A percentile compares a stretch with the other conserved stretches of the same genome.
These are phyloP conservation scores for Luffa acutangula DNA, from an alignment of 306 rosid species.

Conservation along the genomic window DNA sequence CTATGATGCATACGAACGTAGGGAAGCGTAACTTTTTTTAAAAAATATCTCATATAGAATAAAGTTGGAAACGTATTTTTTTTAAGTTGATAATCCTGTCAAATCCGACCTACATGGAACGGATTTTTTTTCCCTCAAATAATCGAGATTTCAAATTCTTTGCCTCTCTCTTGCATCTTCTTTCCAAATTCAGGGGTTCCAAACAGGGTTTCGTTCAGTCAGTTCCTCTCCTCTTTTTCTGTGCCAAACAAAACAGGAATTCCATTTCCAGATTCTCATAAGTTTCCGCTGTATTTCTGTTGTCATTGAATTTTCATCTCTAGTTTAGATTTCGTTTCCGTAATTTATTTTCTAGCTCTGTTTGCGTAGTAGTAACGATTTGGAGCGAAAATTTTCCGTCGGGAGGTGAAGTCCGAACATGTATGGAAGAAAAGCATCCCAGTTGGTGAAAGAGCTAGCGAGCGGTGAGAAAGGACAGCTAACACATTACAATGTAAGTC, in stretches of 20 bases:
- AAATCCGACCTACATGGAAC: too few species aligned
- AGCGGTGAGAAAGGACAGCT: slow-evolving; percentile 65
- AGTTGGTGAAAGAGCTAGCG: slow-evolving; percentile 61
- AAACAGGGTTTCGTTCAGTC: neutral
- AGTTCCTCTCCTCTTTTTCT: neutral
- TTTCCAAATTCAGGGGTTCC: too few species aligned
- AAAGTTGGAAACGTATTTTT: too few species aligned
- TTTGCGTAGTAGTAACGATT: neutral
- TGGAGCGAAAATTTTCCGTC: neutral
- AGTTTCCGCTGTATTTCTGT: neutral
- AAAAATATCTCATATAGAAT: too few species aligned
- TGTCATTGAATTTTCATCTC: neutral
- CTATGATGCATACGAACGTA: too few species aligned
- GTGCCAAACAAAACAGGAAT: neutral
- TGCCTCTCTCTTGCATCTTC: too few species aligned
- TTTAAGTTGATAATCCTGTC: too few species aligned
- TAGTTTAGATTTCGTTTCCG: neutral
- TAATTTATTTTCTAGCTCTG: neutral
- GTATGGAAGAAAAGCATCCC: slow-evolving; percentile 74
- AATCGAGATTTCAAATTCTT: too few species aligned
- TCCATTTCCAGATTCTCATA: neutral
- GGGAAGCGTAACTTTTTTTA: too few species aligned
- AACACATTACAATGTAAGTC: slow-evolving; percentile 50
- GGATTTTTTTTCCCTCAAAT: too few species aligned
- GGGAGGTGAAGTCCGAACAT: slow-evolving; percentile 19